phyloP scores from a whole-genome alignment of 306 rosid species.

The Citrullus mucosospermus region DNA sequence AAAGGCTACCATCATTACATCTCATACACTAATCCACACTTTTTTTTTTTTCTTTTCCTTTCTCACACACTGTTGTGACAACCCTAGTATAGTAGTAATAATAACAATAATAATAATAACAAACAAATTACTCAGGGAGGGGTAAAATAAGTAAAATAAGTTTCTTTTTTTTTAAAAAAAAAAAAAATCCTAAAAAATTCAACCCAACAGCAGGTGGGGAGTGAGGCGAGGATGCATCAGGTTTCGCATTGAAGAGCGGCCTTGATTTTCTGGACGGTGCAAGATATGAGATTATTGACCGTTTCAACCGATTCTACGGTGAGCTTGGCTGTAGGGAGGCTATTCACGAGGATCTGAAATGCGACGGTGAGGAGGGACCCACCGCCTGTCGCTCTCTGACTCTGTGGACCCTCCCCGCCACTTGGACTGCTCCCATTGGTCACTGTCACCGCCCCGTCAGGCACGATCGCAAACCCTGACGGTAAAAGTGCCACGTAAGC shows the following conservation, averaged over 20 bases:
- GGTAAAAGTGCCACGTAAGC: slow-evolving; percentile 90
- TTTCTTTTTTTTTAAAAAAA: not conserved
- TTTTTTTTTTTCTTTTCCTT: not conserved
- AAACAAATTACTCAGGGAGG: not conserved
- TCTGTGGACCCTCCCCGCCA: slow-evolving; percentile 5
- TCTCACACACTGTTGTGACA: slow-evolving; percentile 13
- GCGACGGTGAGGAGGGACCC: slow-evolving; percentile 64
- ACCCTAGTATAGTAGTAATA: not conserved
- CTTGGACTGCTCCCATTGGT: not conserved
- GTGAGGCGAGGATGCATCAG: slow-evolving; percentile 19
- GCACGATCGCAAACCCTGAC: slow-evolving; percentile 73
- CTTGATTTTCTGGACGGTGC: slow-evolving; percentile 62
- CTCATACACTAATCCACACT: not conserved
- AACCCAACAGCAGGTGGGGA: not conserved
- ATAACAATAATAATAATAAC: not conserved
- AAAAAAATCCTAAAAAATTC: not conserved
- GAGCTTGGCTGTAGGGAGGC: slow-evolving; percentile 35
- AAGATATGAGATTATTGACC: slow-evolving; percentile 35
- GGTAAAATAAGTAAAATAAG: not conserved
- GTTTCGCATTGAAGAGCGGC: slow-evolving; percentile 57
- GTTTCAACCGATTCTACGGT: slow-evolving; percentile 56
- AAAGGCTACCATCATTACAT: slow-evolving; percentile 9
- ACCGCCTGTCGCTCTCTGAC: slow-evolving; percentile 19
- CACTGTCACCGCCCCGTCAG: slow-evolving; percentile 52
- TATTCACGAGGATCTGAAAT: slow-evolving; percentile 44